Percentiles rank a stretch among this genome's conserved stretches.
phyloP scores from a whole-genome alignment of 2,329 filamentous ascomycete genomes.

The Ambrosiella xylebori region DNA sequence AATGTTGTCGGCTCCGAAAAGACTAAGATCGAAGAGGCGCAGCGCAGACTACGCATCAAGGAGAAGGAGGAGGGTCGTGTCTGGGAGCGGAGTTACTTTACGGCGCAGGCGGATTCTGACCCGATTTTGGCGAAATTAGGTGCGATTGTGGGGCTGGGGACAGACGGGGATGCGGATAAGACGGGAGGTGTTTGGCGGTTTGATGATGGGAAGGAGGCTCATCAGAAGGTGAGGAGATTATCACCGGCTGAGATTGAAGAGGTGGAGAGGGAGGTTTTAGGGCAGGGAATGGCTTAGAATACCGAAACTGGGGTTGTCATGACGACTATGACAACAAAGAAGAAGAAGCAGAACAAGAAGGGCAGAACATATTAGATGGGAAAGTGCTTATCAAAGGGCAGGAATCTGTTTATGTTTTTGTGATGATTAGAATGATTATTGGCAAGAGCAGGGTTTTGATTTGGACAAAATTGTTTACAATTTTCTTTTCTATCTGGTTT shows the following conservation, averaged over 20 bases:
- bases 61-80: slow-evolving; percentile 57
- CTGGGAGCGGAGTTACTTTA: slow-evolving; percentile 81
- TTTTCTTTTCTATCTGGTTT: too few relatives aligned
- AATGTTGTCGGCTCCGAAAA: slow-evolving; percentile 65
- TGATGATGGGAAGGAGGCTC: slow-evolving; percentile 29
- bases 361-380: too few relatives aligned
- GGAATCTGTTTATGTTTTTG: too few relatives aligned
- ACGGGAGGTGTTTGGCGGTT: slow-evolving; percentile 45
- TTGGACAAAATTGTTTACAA: too few relatives aligned
- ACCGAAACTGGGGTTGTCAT: not conserved
- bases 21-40: slow-evolving; percentile 73
- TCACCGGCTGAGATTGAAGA: slow-evolving; percentile 24
- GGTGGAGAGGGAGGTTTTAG: slow-evolving; percentile 29
- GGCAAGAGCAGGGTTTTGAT: too few relatives aligned
- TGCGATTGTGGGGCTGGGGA: slow-evolving; percentile 27
- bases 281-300: slow-evolving; percentile 14
- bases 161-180: slow-evolving; percentile 39
- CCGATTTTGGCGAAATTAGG: slow-evolving; percentile 29
- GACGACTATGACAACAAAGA: too few relatives aligned
- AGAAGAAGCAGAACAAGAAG: too few relatives aligned
- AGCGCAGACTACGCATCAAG: slow-evolving; percentile 54
- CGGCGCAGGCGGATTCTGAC: slow-evolving; percentile 29
- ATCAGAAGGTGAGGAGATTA: slow-evolving; percentile 18
- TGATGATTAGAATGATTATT: too few relatives aligned
- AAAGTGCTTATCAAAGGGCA: too few relatives aligned